phyloP scores from a whole-genome alignment of 2,329 filamentous ascomycete genomes.

The Claviceps pusilla region DNA sequence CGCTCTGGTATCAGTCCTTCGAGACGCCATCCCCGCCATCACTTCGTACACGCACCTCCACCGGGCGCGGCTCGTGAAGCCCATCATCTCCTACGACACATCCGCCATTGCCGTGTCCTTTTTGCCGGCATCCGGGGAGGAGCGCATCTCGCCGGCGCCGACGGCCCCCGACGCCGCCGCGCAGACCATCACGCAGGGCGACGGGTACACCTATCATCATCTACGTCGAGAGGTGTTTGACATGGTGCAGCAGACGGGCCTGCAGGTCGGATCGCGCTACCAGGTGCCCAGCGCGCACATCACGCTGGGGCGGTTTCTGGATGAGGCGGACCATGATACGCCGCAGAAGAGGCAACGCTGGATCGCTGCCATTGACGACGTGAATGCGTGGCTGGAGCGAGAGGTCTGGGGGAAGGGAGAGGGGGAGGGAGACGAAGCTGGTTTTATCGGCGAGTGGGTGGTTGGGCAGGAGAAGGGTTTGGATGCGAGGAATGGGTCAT shows the following conservation, averaged over 20 bases:
- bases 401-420: constrained; percentile 50
- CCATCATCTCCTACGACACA: constrained; percentile 68
- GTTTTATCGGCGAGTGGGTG: constrained; percentile 56
- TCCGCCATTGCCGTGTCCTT: constrained; percentile 79
- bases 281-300: constrained; percentile 81
- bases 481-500: constrained; percentile 54
- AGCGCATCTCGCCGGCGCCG: constrained; percentile 22
- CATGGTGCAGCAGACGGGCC: constrained; percentile 42
- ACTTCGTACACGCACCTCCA: constrained; percentile 51
- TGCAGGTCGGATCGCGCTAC: constrained; percentile 65
- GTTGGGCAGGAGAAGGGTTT: constrained; percentile 77
- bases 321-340: constrained; percentile 46
- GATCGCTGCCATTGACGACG: constrained; percentile 54
- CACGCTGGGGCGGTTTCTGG: constrained; percentile 70
- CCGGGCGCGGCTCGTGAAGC: constrained; percentile 64
- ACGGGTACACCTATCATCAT: constrained; percentile 78
- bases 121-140: constrained; percentile 59
- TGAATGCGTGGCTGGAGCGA: constrained; percentile 60
- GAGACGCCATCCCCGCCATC: constrained; percentile 41
- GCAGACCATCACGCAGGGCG: constrained; percentile 30
- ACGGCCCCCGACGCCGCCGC: constrained; percentile 20
- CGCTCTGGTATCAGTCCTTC: constrained; percentile 42
- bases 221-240: constrained; percentile 65
- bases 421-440: constrained; percentile 36
- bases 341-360: constrained; percentile 45